Percentiles rank a stretch among this genome's conserved stretches.
Evolutionary conservation across 805 yeast genomes (phyloP).

Genomic region (Ogataea pilisensis): DNA sequence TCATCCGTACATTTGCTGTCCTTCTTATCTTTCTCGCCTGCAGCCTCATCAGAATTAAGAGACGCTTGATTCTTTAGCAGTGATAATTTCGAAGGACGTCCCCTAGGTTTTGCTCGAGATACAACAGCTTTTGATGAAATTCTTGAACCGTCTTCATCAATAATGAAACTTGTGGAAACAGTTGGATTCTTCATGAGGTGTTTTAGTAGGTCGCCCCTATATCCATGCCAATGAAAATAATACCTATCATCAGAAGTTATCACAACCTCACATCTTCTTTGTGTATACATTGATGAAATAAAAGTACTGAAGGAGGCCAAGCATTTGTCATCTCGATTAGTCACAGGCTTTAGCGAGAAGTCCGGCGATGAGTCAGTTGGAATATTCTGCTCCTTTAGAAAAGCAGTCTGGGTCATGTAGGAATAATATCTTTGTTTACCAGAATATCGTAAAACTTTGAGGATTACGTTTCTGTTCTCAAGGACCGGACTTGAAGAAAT

Average conservation of each 20-base stretch:
- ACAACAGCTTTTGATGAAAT: not conserved
- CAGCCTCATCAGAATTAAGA: not conserved
- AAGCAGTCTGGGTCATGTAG: slow-evolving; percentile 46
- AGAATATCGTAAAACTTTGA: slow-evolving; percentile 24
- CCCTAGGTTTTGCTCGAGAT: not conserved
- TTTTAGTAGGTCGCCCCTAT: slow-evolving; percentile 12
- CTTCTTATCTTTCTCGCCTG: not conserved
- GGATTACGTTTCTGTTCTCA: not conserved
- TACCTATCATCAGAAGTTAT: slow-evolving; percentile 5
- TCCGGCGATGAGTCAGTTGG: not conserved
- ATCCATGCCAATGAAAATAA: slow-evolving; percentile 15
- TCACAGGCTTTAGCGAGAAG: not conserved
- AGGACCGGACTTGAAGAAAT: not conserved
- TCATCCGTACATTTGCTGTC: too few relatives aligned
- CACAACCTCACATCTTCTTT: slow-evolving; percentile 8
- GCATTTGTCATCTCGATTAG: slow-evolving; percentile 2
- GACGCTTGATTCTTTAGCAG: not conserved
- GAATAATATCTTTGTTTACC: slow-evolving; percentile 74
- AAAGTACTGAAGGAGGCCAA: slow-evolving; percentile 16
- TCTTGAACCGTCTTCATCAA: not conserved
- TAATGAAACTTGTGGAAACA: not conserved
- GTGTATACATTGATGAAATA: not conserved
- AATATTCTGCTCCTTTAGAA: slow-evolving; percentile 29
- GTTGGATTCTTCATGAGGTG: not conserved
- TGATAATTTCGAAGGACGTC: not conserved